Evolutionary conservation across 176 grass and related monocot genomes (phyloP).

Genomic region (Cocos nucifera): DNA sequence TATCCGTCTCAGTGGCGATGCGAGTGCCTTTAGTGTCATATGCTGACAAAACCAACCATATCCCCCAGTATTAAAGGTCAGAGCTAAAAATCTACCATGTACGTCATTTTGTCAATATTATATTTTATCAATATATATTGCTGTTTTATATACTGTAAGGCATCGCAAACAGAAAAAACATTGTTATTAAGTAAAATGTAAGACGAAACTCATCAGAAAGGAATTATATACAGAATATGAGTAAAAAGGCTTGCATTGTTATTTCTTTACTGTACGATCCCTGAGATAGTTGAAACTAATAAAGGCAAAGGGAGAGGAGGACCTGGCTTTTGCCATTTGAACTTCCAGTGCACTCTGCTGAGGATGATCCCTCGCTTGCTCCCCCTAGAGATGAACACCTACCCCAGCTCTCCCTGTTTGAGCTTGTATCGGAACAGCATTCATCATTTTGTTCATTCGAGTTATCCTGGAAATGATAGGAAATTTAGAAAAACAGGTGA

Average conservation of each 20-base stretch:
- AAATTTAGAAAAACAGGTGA: neutral
- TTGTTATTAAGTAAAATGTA: too few species aligned
- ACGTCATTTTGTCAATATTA: too few species aligned
- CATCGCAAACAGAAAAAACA: too few species aligned
- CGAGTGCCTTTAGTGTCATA: slow-evolving; percentile 61
- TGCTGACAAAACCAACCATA: slow-evolving; percentile 3
- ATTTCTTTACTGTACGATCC: too few species aligned
- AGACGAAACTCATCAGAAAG: too few species aligned
- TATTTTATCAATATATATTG: too few species aligned
- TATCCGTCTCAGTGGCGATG: slow-evolving; percentile 61
- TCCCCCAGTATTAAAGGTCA: too few species aligned
- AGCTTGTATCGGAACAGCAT: slow-evolving; percentile 78
- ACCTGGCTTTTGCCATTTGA: slow-evolving; percentile 64
- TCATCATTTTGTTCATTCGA: slow-evolving; percentile 47
- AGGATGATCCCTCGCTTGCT: slow-evolving; percentile 59
- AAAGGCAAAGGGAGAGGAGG: slow-evolving; percentile 5
- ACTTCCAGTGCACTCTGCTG: slow-evolving; percentile 34
- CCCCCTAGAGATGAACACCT: slow-evolving; percentile 91
- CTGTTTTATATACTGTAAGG: too few species aligned
- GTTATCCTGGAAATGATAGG: slow-evolving; percentile 41
- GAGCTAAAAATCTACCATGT: too few species aligned
- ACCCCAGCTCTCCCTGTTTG: slow-evolving; percentile 91
- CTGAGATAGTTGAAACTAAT: too few species aligned
- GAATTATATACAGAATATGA: too few species aligned
- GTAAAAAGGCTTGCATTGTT: too few species aligned